Evolutionary conservation across 177 flowering plant species (phyloP).

Genomic region (Vitis hybrid): DNA sequence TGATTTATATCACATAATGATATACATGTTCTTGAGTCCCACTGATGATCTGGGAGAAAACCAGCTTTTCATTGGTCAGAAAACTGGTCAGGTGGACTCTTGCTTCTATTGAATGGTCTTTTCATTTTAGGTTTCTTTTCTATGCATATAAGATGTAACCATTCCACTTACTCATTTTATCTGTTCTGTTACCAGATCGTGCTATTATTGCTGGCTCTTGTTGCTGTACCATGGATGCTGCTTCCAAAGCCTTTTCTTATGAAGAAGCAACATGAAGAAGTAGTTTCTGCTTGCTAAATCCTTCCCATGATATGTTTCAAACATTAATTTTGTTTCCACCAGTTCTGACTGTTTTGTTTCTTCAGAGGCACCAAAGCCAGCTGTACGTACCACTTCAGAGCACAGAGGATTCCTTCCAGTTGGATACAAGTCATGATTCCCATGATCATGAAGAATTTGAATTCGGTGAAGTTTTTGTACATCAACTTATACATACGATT

Average conservation of each 20-base stretch:
- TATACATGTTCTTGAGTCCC: conserved; percentile 97
- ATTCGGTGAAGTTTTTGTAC: conserved; percentile 92
- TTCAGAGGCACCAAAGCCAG: conserved; percentile 83
- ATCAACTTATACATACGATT: conserved; percentile 96
- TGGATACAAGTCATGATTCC: conserved; percentile 51
- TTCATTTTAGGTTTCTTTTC: background rate
- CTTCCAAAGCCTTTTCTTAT: conserved; percentile 90
- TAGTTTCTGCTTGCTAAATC: conserved; percentile 24
- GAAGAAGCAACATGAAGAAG: conserved; percentile 78
- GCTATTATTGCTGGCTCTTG: conserved; percentile 66
- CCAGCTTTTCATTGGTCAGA: conserved; percentile 72
- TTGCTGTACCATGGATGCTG: conserved; percentile 99
- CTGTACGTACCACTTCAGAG: conserved; percentile 56
- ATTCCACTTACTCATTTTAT: conserved; percentile 1
- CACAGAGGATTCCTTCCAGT: conserved; percentile 64
- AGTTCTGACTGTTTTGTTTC: conserved; percentile 19
- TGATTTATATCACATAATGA: conserved; percentile 91
- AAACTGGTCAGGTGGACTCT: conserved; percentile 31
- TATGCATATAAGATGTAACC: background rate
- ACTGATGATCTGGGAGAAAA: conserved; percentile 96
- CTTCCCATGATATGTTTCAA: background rate
- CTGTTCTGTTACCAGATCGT: conserved; percentile 50
- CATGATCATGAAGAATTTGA: conserved; percentile 89
- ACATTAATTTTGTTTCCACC: background rate
- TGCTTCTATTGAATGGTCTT: background rate